Conservation (phyloP, 2,329 filamentous ascomycete genomes). For the Aspergillus chevalieri region DNA sequence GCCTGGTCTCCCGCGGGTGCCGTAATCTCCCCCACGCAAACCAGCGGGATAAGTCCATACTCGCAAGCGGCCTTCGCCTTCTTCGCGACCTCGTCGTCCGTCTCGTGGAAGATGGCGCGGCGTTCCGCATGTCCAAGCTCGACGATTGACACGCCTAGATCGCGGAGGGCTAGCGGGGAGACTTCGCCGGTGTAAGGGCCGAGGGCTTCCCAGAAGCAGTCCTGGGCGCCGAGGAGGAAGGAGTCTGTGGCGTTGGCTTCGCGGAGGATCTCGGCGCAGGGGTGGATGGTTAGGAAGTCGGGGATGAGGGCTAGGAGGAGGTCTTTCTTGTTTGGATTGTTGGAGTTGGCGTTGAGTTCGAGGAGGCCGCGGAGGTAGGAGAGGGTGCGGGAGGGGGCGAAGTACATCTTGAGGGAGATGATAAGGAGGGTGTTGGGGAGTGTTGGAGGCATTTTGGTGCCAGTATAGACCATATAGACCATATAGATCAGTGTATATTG, state of each 20-base stretch:
- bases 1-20: conserved; percentile 37
- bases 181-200: conserved; percentile 76
- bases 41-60: conserved; percentile 67
- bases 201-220: conserved; percentile 62
- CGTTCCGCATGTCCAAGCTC: conserved; percentile 79
- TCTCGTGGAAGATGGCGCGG: conserved; percentile 65
- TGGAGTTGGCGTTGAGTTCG: conserved; percentile 41
- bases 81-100: conserved; percentile 58
- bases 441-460: conserved; percentile 14
- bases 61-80: conserved; percentile 64
- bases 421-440: conserved; percentile 34
- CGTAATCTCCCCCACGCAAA: conserved; percentile 71
- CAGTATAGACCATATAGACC: not conserved
- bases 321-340: conserved; percentile 40
- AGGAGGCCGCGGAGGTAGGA: conserved; percentile 50
- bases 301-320: conserved; percentile 72
- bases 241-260: conserved; percentile 32
- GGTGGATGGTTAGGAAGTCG: conserved; percentile 63
- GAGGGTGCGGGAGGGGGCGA: conserved; percentile 45
- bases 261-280: conserved; percentile 36
- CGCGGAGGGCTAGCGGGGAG: conserved; percentile 60
- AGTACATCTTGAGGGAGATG: conserved; percentile 37
- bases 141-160: conserved; percentile 65
- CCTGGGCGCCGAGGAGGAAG: conserved; percentile 67
- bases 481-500: not conserved